These are phyloP conservation scores for Leptographium procerum DNA, from an alignment of 2,329 filamentous ascomycete species.

Conservation along the genomic window DNA sequence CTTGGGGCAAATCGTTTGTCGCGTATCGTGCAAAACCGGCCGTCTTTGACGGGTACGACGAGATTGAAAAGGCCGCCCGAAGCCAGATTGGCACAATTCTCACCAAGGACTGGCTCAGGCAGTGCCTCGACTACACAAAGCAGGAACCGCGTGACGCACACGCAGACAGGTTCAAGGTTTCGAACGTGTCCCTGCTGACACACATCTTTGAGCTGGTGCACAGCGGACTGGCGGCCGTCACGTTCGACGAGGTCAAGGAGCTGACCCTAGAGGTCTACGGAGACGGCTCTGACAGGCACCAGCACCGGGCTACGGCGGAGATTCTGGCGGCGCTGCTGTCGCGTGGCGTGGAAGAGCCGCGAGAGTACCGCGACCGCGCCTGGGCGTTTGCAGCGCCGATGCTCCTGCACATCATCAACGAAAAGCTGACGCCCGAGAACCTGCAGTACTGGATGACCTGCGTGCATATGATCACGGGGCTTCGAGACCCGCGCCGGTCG, in stretches of 20 bases:
- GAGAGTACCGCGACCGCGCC: conserved; percentile 60
- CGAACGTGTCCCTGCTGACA: conserved; percentile 74
- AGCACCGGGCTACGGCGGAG: conserved; percentile 90
- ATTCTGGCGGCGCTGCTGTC: conserved; percentile 79
- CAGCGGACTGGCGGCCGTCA: conserved; percentile 63
- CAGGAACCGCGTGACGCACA: conserved; percentile 19
- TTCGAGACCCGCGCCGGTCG: conserved; percentile 77
- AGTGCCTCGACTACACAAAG: conserved; percentile 64
- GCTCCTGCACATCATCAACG: conserved; percentile 74
- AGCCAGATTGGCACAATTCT: conserved; percentile 70
- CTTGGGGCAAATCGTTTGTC: conserved; percentile 82
- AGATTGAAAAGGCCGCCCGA: conserved; percentile 62
- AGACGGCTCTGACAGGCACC: conserved; percentile 93
- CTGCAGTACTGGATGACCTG: conserved; percentile 91
- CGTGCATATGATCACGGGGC: conserved; percentile 76
- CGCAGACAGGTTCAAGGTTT: conserved; percentile 70
- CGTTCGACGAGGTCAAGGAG: conserved; percentile 79
- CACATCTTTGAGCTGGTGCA: conserved; percentile 87
- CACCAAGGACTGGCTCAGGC: conserved; percentile 73
- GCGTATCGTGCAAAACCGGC: conserved; percentile 63
- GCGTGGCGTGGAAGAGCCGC: conserved; percentile 66
- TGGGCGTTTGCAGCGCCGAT: conserved; percentile 91
- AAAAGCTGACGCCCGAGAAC: conserved; percentile 90
- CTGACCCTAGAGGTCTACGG: conserved; percentile 68
- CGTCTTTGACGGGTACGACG: conserved; percentile 64